A percentile compares a stretch with the other conserved stretches of the same genome.
phyloP scores from a whole-genome alignment of 495 filamentous ascomycete genomes.

The Penicillium flavigenum region DNA sequence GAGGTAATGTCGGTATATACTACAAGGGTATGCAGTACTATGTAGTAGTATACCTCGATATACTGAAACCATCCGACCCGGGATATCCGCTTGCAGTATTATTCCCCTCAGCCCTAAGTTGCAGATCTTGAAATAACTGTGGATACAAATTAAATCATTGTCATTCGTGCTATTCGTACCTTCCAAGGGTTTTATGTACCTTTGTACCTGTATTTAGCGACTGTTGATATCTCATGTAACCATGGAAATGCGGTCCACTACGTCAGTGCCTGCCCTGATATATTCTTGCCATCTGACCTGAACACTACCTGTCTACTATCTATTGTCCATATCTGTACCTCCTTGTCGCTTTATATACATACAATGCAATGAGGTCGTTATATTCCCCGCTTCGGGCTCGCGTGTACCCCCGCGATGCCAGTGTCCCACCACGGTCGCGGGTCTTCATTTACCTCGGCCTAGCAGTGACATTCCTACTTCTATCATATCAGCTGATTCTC shows the following conservation, averaged over 20 bases:
- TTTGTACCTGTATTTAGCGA: background rate
- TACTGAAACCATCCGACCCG: background rate
- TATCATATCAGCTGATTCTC: conserved; percentile 28
- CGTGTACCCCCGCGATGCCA: conserved; percentile 2
- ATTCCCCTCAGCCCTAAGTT: background rate
- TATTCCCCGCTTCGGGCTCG: background rate
- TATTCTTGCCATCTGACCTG: background rate
- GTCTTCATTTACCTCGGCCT: conserved; percentile 22
- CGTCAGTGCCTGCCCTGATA: background rate
- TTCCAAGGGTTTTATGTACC: background rate
- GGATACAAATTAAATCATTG: background rate
- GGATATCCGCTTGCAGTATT: background rate
- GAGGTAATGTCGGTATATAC: background rate
- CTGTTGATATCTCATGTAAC: conserved; percentile 4
- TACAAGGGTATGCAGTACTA: background rate
- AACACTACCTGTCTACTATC: background rate
- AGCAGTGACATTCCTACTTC: conserved; percentile 17
- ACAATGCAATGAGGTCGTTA: conserved; percentile 14
- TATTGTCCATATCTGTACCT: background rate
- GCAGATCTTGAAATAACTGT: background rate
- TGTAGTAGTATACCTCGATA: no score
- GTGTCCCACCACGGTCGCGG: conserved; percentile 10
- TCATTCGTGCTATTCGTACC: background rate
- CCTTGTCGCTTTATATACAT: background rate
- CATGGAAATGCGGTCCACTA: conserved; percentile 9